Evolutionary conservation across 805 yeast genomes (phyloP), one percentile per base, ranked within the genome.

Genomic region (Pichia cabralensis): DNA sequence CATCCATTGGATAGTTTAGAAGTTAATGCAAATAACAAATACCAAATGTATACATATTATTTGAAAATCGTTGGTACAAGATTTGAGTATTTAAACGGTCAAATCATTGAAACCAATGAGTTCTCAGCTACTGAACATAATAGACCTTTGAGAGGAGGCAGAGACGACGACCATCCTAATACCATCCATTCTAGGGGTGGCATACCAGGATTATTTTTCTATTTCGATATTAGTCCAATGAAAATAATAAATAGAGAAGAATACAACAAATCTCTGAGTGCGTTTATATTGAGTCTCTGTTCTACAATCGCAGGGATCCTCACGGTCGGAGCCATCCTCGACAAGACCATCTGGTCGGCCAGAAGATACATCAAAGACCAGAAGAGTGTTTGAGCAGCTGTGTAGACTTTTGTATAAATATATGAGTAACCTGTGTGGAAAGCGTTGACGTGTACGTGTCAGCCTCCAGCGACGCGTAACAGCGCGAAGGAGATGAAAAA

Each of bases 301-400:
- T 80, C 95, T 36, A 84, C 94, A 7, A 69, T 89, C 26, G 97
- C 96, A 8, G 96, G 97, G 31, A 86, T 92, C 9, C 64, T 92
- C 39, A 88, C 96, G 19, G 86, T 89, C 19, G 97, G 95, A 8
- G 80, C 96, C 0, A 74, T 88, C 24, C 57, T 88, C 30, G 98
- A 92, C 56, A 72, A 85, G 40, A 76, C 94, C 3, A 80, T 86
- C 5, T 86, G 83, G 73, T 89, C 83, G 10, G 95, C 95, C 1
- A 88, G 86, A 52, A 74, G 74, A 56, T 83, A 79, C 11, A 57
- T 86, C 21, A 65, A 70, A 48, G 72, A 76, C 15, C 80, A 82
- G 56, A 81, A 81, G 61, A 74, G 72, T 35, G n/a, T n/a, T n/a
- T n/a, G n/a, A n/a, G n/a, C n/a, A n/a, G n/a, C n/a, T n/a, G n/a